Evolutionary conservation across 2,329 filamentous ascomycete genomes (phyloP).

Genomic region (Chaetothyriales sp.): DNA sequence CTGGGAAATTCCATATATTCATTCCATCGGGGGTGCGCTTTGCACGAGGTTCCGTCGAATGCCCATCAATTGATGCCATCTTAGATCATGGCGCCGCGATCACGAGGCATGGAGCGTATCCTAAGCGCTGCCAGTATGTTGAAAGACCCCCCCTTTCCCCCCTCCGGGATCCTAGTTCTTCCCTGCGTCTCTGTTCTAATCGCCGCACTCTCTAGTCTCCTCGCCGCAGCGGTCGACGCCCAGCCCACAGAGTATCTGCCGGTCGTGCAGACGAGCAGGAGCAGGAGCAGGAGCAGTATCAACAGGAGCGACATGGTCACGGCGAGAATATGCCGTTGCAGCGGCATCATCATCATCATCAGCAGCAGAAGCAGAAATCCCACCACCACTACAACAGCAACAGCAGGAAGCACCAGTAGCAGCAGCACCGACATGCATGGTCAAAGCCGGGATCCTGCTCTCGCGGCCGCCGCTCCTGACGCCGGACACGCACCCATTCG

Average conservation of each 20-base stretch:
- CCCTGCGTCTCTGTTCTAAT: constrained; percentile 4
- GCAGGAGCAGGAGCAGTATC: constrained; percentile 9
- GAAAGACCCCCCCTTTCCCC: not conserved
- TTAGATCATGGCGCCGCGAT: constrained; percentile 13
- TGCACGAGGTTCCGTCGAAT: not conserved
- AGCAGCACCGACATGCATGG: constrained; percentile 28
- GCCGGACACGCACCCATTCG: constrained; percentile 68
- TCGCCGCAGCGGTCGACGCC: constrained; percentile 5
- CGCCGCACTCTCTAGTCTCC: not conserved
- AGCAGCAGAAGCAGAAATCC: constrained; percentile 6
- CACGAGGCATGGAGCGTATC: constrained; percentile 13
- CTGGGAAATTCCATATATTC: constrained; percentile 1
- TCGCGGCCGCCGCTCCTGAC: constrained; percentile 81
- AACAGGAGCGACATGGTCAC: constrained; percentile 4
- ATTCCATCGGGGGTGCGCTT: constrained; percentile 1
- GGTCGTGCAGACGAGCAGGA: constrained; percentile 12
- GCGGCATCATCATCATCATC: constrained; percentile 7
- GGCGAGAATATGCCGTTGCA: constrained; percentile 11
- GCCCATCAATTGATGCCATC: not conserved
- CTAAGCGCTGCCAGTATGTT: constrained; percentile 9
- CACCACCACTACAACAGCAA: constrained; percentile 21
- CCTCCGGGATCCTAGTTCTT: too few relatives aligned
- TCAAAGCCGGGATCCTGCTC: constrained; percentile 60
- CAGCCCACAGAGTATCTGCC: constrained; percentile 11
- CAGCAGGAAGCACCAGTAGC: constrained; percentile 25